Percentiles rank a stretch among this genome's conserved stretches.
Evolutionary conservation across 2,329 filamentous ascomycete species (phyloP).

Genomic region (Monilinia vaccinii-corymbosi): DNA sequence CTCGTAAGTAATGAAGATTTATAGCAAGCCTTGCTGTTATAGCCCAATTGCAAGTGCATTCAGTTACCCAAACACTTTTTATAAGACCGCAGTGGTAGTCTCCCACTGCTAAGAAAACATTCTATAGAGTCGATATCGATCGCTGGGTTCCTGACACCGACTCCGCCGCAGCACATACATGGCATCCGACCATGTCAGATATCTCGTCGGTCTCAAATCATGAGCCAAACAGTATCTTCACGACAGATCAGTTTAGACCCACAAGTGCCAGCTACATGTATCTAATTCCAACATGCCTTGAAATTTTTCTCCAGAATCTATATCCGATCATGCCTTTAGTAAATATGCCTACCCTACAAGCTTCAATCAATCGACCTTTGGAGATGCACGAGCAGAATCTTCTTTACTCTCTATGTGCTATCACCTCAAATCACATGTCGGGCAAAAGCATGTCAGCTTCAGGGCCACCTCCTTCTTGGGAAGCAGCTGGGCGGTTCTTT

Average conservation of each 20-base stretch:
- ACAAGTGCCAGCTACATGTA: slow-evolving; percentile 39
- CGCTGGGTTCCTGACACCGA: slow-evolving; percentile 21
- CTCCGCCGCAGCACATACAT: slow-evolving; percentile 17
- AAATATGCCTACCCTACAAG: slow-evolving; percentile 45
- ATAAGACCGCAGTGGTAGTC: background rate
- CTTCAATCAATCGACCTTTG: slow-evolving; percentile 37
- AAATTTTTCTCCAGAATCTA: slow-evolving; percentile 52
- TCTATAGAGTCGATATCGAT: slow-evolving; percentile 17
- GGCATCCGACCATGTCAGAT: slow-evolving; percentile 27
- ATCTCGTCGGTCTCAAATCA: slow-evolving; percentile 32
- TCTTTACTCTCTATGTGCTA: slow-evolving; percentile 48
- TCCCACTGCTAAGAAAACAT: background rate
- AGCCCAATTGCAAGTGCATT: background rate
- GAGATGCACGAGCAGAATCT: slow-evolving; percentile 35
- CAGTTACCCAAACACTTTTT: background rate
- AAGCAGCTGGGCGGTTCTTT: slow-evolving; percentile 44
- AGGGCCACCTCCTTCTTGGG: slow-evolving; percentile 35
- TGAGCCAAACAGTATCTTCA: slow-evolving; percentile 30
- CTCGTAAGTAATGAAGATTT: slow-evolving; percentile 17
- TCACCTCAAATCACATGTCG: slow-evolving; percentile 43
- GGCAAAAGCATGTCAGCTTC: slow-evolving; percentile 34
- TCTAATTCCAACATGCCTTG: slow-evolving; percentile 46
- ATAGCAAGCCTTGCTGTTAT: background rate
- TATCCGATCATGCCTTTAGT: slow-evolving; percentile 57
- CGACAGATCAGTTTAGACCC: slow-evolving; percentile 35